Conservation (phyloP, 1,284 basidiomycete species). For the Xanthoconium separans region DNA sequence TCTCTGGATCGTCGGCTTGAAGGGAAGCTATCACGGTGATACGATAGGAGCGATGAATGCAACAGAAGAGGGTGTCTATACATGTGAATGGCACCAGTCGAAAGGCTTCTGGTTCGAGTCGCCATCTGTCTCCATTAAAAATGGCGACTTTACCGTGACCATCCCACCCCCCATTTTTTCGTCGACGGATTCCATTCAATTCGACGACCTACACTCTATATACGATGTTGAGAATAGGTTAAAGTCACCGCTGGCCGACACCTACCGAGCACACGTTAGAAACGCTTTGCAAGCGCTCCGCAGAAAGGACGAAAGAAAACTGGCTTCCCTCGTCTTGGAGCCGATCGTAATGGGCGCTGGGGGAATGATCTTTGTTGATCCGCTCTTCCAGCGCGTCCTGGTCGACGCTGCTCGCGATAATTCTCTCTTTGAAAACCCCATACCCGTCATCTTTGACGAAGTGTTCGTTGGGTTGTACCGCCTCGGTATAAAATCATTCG, state of each 20-base stretch:
- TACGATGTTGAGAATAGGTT: slow-evolving; percentile 77
- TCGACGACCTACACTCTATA: slow-evolving; percentile 55
- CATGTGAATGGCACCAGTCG: slow-evolving; percentile 95
- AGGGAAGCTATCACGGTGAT: slow-evolving; percentile 97
- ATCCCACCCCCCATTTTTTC: slow-evolving; percentile 54
- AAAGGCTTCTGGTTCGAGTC: slow-evolving; percentile 95
- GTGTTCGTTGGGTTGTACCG: slow-evolving; percentile 93
- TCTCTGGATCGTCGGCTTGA: slow-evolving; percentile 83
- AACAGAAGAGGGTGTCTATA: slow-evolving; percentile 87
- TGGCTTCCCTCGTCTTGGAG: slow-evolving; percentile 85
- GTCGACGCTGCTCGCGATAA: slow-evolving; percentile 75
- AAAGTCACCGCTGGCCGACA: slow-evolving; percentile 55
- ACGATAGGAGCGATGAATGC: slow-evolving; percentile 99
- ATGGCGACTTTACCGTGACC: slow-evolving; percentile 59
- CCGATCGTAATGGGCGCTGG: slow-evolving; percentile 95
- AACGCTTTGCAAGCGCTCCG: slow-evolving; percentile 53
- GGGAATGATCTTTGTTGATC: slow-evolving; percentile 98
- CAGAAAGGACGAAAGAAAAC: slow-evolving; percentile 37
- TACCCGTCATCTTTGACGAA: slow-evolving; percentile 96
- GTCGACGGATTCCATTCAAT: slow-evolving; percentile 26
- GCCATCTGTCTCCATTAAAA: slow-evolving; percentile 70
- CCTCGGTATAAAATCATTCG: slow-evolving; percentile 71
- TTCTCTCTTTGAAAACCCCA: slow-evolving; percentile 41
- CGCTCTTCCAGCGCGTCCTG: slow-evolving; percentile 89
- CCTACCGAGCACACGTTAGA: slow-evolving; percentile 67